Conservation (phyloP, 176 grass and related monocot species). For the Rhipidocladum racemiflorum region DNA sequence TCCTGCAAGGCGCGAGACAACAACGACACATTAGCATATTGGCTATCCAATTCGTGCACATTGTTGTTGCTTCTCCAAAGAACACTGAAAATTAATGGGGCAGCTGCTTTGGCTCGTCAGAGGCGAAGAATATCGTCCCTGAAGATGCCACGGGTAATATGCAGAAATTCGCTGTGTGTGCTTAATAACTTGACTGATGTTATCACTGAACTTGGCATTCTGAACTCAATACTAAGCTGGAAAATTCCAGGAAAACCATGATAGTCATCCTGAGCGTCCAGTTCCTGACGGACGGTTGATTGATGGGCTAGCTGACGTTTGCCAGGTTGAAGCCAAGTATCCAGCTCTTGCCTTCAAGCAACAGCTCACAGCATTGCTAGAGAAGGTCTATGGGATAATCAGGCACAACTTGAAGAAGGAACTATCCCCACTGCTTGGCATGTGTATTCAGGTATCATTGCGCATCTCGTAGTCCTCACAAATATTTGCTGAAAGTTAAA, state of each 20-base stretch:
- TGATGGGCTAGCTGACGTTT: constrained; percentile 38
- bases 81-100: constrained; percentile 50
- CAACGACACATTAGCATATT: constrained; percentile 56
- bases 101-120: constrained; percentile 46
- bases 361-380: constrained; percentile 61
- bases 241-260: constrained; percentile 38
- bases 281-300: constrained; percentile 41
- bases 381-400: constrained; percentile 75
- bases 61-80: constrained; percentile 56
- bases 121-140: constrained; percentile 45
- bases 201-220: neutral
- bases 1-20: constrained; percentile 40
- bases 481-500: neutral
- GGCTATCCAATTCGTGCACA: constrained; percentile 70
- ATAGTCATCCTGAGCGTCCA: constrained; percentile 30
- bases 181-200: neutral
- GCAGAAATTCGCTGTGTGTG: neutral
- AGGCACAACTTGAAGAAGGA: constrained; percentile 73
- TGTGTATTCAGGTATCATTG: constrained; percentile 61
- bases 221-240: neutral
- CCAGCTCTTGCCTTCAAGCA: constrained; percentile 72
- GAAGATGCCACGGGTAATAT: constrained; percentile 37
- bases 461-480: neutral
- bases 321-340: constrained; percentile 71
- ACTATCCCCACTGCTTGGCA: constrained; percentile 51